phyloP scores from a whole-genome alignment of 345 rosid genomes.

The Corchorus capsularis region DNA sequence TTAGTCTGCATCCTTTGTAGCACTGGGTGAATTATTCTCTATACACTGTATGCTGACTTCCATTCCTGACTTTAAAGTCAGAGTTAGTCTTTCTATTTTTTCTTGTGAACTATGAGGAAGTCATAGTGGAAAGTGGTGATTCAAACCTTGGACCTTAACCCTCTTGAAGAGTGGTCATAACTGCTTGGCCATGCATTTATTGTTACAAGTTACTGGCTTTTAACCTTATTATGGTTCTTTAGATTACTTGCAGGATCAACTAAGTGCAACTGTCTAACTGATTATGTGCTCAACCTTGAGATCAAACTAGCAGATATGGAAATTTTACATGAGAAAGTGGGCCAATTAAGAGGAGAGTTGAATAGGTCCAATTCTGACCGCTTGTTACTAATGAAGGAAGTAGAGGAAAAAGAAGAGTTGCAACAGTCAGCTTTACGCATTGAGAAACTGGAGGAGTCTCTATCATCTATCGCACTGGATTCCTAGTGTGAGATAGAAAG shows the following conservation, averaged over 20 bases:
- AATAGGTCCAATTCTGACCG: conserved; percentile 50
- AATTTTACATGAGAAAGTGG: conserved; percentile 42
- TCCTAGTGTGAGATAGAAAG: conserved; percentile 86
- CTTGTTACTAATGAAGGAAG: conserved; percentile 49
- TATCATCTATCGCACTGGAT: conserved; percentile 58
- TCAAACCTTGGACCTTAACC: no score
- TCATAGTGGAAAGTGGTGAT: no score
- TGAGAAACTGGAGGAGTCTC: conserved; percentile 75
- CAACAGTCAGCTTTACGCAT: conserved; percentile 42
- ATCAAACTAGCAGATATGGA: conserved; percentile 57
- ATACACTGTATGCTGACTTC: not conserved
- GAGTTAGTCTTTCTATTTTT: not conserved
- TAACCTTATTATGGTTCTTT: conserved; percentile 17
- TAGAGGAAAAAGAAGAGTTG: conserved; percentile 64
- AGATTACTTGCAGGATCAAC: conserved; percentile 89
- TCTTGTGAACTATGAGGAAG: no score
- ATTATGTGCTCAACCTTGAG: conserved; percentile 60
- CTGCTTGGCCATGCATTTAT: no score
- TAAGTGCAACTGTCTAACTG: conserved; percentile 51
- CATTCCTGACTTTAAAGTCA: not conserved
- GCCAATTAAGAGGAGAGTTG: conserved; percentile 53
- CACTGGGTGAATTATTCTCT: not conserved
- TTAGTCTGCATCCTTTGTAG: not conserved
- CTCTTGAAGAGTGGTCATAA: no score
- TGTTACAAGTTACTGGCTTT: conserved; percentile 6